Conservation (phyloP, 2,329 filamentous ascomycete genomes). For the Aspergillus bombycis region DNA sequence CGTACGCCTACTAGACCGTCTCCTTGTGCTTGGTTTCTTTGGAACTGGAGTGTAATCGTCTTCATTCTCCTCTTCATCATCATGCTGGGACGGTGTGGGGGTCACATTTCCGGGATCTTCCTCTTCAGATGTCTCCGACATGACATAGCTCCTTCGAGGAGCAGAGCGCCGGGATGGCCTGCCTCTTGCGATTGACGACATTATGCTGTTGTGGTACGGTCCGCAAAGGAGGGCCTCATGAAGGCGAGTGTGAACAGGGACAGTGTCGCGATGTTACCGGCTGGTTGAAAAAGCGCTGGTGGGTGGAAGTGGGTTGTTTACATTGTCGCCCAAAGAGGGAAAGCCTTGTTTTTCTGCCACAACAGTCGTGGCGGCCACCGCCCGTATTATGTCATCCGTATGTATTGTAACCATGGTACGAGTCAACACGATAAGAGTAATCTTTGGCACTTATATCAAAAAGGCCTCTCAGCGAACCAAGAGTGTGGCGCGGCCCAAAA, state of each 20-base stretch:
- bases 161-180: constrained; percentile 64
- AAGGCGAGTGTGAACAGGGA: constrained; percentile 26
- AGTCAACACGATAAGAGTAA: constrained; percentile 15
- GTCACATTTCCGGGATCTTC: constrained; percentile 59
- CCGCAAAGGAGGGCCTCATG: constrained; percentile 30
- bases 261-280: neutral
- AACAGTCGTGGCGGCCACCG: constrained; percentile 33
- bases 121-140: constrained; percentile 79
- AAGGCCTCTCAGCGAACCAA: neutral
- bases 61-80: constrained; percentile 65
- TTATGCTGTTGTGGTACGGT: constrained; percentile 26
- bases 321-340: constrained; percentile 37
- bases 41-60: constrained; percentile 81
- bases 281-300: constrained; percentile 23
- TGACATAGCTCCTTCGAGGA: constrained; percentile 70
- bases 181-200: constrained; percentile 46
- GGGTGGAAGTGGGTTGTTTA: constrained; percentile 44
- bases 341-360: constrained; percentile 37
- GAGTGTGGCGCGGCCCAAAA: constrained; percentile 23
- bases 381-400: constrained; percentile 16
- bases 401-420: constrained; percentile 20
- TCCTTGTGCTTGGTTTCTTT: constrained; percentile 58
- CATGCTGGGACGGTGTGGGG: constrained; percentile 42
- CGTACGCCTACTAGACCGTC: constrained; percentile 60
- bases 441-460: neutral